Conservation (phyloP, 2,329 filamentous ascomycete genomes). For the Alternaria alternata region DNA sequence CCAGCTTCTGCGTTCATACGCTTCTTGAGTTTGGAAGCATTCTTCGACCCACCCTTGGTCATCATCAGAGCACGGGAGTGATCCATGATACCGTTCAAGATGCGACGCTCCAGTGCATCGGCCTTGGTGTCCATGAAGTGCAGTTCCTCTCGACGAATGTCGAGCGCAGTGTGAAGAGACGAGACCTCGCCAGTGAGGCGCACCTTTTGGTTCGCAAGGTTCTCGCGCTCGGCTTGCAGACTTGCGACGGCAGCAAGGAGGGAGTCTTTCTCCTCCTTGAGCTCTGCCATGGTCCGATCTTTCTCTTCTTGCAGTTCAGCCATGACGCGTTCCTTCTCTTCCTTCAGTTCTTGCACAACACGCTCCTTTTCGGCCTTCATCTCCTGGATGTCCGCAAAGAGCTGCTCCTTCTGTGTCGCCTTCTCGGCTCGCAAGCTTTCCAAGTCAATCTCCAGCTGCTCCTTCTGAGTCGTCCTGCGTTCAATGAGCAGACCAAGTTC, state of each 20-base stretch:
- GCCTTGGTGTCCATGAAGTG: conserved; percentile 89
- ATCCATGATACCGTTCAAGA: conserved; percentile 94
- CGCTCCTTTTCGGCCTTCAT: conserved; percentile 56
- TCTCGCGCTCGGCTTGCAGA: conserved; percentile 75
- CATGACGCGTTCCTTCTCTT: conserved; percentile 54
- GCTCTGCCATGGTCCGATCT: conserved; percentile 43
- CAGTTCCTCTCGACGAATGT: conserved; percentile 88
- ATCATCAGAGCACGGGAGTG: conserved; percentile 92
- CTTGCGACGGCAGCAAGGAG: conserved; percentile 63
- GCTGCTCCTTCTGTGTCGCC: conserved; percentile 69
- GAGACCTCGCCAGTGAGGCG: conserved; percentile 85
- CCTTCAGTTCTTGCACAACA: conserved; percentile 46
- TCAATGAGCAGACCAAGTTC: conserved; percentile 84
- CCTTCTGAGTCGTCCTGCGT: conserved; percentile 72
- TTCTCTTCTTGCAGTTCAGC: conserved; percentile 46
- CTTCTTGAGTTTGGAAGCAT: conserved; percentile 47
- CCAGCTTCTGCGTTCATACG: conserved; percentile 40
- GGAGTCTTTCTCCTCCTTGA: conserved; percentile 55
- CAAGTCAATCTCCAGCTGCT: conserved; percentile 62
- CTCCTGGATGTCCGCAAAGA: conserved; percentile 57
- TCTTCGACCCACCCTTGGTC: conserved; percentile 63
- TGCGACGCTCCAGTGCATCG: conserved; percentile 87
- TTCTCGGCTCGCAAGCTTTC: conserved; percentile 58
- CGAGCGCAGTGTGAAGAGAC: conserved; percentile 87
- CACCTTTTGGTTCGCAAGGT: conserved; percentile 78